Evolutionary conservation across 2,329 filamentous ascomycete species (phyloP).

Genomic region (Thelonectria olida): DNA sequence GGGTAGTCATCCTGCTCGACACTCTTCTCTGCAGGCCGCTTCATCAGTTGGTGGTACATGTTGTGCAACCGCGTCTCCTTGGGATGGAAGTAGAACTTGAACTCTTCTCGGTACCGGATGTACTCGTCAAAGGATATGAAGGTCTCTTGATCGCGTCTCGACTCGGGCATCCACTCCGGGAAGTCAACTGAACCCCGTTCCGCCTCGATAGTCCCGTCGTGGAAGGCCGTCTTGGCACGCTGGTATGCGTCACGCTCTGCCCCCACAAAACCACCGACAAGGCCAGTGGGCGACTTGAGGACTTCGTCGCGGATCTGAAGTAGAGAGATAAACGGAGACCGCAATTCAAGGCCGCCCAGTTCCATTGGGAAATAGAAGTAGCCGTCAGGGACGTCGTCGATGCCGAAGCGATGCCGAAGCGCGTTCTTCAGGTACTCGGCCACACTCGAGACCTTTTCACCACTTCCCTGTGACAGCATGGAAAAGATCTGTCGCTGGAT

Average conservation of each 20-base stretch:
- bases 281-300: constrained; percentile 37
- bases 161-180: constrained; percentile 43
- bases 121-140: constrained; percentile 60
- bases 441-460: constrained; percentile 50
- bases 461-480: constrained; percentile 36
- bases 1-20: constrained; percentile 38
- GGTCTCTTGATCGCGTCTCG: constrained; percentile 40
- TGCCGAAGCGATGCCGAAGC: constrained; percentile 61
- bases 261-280: constrained; percentile 45
- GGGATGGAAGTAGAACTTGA: constrained; percentile 42
- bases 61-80: constrained; percentile 34
- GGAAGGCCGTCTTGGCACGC: constrained; percentile 47
- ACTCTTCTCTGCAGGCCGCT: constrained; percentile 40
- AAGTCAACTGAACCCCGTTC: constrained; percentile 21
- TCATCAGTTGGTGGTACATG: constrained; percentile 50
- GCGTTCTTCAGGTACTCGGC: constrained; percentile 63
- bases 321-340: constrained; percentile 55
- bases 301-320: constrained; percentile 51
- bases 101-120: constrained; percentile 51
- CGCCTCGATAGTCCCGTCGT: constrained; percentile 25
- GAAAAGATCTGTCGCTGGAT: constrained; percentile 60
- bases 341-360: constrained; percentile 57
- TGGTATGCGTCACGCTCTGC: constrained; percentile 48
- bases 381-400: constrained; percentile 53
- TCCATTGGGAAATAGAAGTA: constrained; percentile 58